These are phyloP conservation scores for Aspergillus sp. DNA, from an alignment of 2,329 filamentous ascomycete species.

Conservation along the genomic window DNA sequence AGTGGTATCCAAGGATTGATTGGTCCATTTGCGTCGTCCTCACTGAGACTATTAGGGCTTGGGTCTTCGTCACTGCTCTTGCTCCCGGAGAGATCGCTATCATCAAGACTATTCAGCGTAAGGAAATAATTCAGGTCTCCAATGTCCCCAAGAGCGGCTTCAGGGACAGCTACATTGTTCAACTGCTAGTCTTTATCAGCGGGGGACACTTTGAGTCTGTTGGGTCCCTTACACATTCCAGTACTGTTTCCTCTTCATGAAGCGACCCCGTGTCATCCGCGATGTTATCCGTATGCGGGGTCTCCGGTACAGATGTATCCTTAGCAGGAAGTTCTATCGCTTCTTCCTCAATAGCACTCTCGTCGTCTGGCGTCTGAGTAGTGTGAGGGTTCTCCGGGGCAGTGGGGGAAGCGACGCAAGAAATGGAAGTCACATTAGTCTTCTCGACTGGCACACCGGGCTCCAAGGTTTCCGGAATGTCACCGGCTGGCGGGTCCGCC, in stretches of 20 bases:
- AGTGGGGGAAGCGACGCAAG: not conserved
- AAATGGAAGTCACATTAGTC: not conserved
- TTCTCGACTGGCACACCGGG: not conserved
- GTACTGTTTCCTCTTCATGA: not conserved
- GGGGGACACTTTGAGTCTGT: not conserved
- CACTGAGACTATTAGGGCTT: slow-evolving; percentile 16
- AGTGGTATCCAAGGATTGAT: slow-evolving; percentile 27
- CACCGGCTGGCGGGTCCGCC: not conserved
- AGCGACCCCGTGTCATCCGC: not conserved
- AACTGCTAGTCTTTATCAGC: not conserved
- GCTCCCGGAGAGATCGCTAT: not conserved
- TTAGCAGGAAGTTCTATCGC: not conserved
- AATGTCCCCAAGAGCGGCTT: not conserved
- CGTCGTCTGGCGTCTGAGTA: not conserved
- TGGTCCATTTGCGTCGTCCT: slow-evolving; percentile 21
- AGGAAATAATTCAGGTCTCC: slow-evolving; percentile 6
- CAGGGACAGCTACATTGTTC: not conserved
- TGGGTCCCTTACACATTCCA: not conserved
- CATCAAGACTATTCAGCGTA: not conserved
- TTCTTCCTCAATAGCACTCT: not conserved
- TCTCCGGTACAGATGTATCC: not conserved
- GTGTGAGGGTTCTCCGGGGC: not conserved
- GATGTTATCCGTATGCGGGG: not conserved
- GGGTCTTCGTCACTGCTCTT: slow-evolving; percentile 9
- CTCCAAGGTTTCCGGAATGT: not conserved